phyloP scores from a whole-genome alignment of 306 rosid species.

The Inga laurina region DNA sequence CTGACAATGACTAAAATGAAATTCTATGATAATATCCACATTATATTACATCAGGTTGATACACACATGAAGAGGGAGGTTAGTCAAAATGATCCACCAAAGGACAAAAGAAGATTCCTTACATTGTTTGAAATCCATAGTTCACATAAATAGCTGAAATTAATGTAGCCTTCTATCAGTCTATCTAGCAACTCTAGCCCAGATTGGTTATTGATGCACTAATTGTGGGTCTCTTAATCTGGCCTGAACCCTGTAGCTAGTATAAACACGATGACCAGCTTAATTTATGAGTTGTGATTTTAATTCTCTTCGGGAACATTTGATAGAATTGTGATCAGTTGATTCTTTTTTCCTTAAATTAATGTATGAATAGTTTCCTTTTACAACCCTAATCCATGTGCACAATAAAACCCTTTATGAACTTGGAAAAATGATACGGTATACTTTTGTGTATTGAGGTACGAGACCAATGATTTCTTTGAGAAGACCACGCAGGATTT shows the following conservation, averaged over 20 bases:
- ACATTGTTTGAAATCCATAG: neutral
- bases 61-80: no score
- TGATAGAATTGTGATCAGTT: neutral
- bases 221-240: no score
- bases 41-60: neutral
- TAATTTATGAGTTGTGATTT: neutral
- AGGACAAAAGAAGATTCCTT: neutral
- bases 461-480: neutral
- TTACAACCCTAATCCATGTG: neutral
- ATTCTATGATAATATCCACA: no score
- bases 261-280: neutral
- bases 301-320: neutral
- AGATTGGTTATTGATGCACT: no score
- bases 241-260: no score
- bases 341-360: neutral
- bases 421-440: neutral
- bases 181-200: no score
- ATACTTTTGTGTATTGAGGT: neutral
- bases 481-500: neutral
- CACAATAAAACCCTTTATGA: neutral
- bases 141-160: neutral
- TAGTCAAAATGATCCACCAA: neutral
- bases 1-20: neutral
- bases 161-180: neutral
- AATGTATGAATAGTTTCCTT: neutral